A percentile compares a stretch with the other conserved stretches of the same genome.
phyloP scores from a whole-genome alignment of 371 early-diverging fungal genomes.

The Capniomyces stellatus region DNA sequence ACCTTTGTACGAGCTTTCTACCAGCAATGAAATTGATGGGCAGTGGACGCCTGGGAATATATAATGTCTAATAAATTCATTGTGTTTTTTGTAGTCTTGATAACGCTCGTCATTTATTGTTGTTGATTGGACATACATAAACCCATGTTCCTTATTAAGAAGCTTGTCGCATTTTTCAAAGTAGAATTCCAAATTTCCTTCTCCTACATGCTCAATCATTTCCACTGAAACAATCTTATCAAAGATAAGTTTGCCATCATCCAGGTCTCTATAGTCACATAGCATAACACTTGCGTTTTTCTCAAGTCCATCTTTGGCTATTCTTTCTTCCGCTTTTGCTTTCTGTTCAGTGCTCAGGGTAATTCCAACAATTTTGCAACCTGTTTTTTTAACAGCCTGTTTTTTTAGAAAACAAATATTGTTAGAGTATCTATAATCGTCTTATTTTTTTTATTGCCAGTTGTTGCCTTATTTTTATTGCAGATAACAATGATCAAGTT shows the following conservation, averaged over 20 bases:
- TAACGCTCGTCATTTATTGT: constrained; percentile 47
- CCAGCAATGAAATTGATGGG: constrained; percentile 36
- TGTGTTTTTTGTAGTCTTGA: constrained; percentile 27
- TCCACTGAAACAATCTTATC: constrained; percentile 48
- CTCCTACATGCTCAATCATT: constrained; percentile 59
- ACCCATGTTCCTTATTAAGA: constrained; percentile 29
- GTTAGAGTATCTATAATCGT: no score
- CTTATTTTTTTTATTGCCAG: no score
- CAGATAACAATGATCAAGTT: background rate
- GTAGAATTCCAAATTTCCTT: constrained; percentile 35
- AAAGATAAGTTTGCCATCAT: constrained; percentile 25
- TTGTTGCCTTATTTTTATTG: no score
- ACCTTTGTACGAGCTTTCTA: constrained; percentile 29
- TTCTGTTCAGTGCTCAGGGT: constrained; percentile 47
- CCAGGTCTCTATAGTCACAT: constrained; percentile 40
- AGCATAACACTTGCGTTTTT: constrained; percentile 32
- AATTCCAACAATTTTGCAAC: constrained; percentile 37
- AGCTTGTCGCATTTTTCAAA: constrained; percentile 34
- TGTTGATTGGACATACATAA: constrained; percentile 31
- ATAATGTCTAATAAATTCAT: constrained; percentile 50
- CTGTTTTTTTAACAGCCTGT: constrained; percentile 22
- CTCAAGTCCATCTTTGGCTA: constrained; percentile 28
- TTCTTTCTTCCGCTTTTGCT: constrained; percentile 34
- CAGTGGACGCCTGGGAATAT: constrained; percentile 56
- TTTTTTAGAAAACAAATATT: background rate